phyloP scores from a whole-genome alignment of 2,329 filamentous ascomycete species.

The Venturia nashicola region DNA sequence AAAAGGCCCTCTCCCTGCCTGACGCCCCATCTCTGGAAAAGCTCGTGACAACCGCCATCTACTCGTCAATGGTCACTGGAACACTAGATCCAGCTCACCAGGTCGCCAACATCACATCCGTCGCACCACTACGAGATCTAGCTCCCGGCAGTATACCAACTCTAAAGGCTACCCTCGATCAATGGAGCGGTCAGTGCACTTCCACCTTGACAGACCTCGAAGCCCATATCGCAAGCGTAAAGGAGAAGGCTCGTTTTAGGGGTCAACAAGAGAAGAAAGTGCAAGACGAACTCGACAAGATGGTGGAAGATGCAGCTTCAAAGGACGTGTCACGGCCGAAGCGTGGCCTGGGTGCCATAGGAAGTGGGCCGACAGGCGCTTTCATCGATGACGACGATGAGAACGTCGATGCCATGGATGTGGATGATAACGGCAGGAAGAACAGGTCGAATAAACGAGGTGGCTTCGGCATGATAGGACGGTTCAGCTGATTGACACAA shows the following conservation, averaged over 20 bases:
- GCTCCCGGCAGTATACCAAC: conserved; percentile 56
- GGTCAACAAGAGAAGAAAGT: conserved; percentile 1
- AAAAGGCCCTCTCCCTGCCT: conserved; percentile 52
- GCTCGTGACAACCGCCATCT: conserved; percentile 77
- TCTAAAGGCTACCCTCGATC: conserved; percentile 55
- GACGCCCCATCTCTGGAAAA: conserved; percentile 64
- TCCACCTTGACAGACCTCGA: conserved; percentile 64
- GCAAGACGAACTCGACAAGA: conserved; percentile 3
- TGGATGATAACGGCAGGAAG: conserved; percentile 9
- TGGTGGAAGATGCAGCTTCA: not conserved
- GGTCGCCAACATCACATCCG: conserved; percentile 63
- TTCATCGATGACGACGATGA: conserved; percentile 5
- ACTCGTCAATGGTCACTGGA: conserved; percentile 68
- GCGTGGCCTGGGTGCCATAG: not conserved
- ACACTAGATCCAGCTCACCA: conserved; percentile 71
- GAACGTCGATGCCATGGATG: conserved; percentile 5
- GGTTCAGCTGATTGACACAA: not conserved
- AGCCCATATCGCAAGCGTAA: conserved; percentile 57
- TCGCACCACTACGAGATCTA: conserved; percentile 79
- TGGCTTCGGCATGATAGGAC: not conserved
- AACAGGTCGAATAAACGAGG: conserved; percentile 1
- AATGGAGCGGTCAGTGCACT: conserved; percentile 71
- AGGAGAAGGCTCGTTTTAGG: conserved; percentile 23
- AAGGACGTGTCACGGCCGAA: conserved; percentile 1
- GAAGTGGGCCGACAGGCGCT: not conserved